These are phyloP conservation scores for Arachnomyces sp. DNA, from an alignment of 2,329 filamentous ascomycete species.

Conservation along the genomic window DNA sequence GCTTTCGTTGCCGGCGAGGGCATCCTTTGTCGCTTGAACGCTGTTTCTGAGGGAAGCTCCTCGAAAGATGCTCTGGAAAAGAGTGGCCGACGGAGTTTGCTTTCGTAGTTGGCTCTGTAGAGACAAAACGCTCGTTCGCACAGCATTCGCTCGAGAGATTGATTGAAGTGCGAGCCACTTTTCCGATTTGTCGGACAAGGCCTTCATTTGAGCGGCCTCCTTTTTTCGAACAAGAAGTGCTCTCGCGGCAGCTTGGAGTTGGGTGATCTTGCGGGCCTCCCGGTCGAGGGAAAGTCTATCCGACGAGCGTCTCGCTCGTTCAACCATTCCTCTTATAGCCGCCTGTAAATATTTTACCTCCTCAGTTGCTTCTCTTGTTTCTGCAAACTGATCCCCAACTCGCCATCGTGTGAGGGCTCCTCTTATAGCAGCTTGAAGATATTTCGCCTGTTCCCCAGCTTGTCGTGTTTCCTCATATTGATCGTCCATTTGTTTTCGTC, in stretches of 20 bases:
- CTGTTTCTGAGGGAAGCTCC: slow-evolving; percentile 24
- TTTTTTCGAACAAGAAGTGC: slow-evolving; percentile 15
- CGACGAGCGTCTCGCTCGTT: slow-evolving; percentile 7
- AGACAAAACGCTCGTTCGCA: slow-evolving; percentile 20
- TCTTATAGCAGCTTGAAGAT: slow-evolving; percentile 49
- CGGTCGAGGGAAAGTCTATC: slow-evolving; percentile 15
- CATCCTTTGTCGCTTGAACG: slow-evolving; percentile 24
- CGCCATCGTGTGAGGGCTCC: slow-evolving; percentile 37
- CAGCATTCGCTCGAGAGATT: slow-evolving; percentile 32
- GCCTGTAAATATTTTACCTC: slow-evolving; percentile 50
- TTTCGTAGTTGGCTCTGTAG: slow-evolving; percentile 22
- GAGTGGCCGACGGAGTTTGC: slow-evolving; percentile 21
- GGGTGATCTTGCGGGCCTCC: slow-evolving; percentile 22
- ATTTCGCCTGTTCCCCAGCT: slow-evolving; percentile 36
- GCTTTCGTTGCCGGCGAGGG: slow-evolving; percentile 37
- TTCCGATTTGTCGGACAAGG: slow-evolving; percentile 5
- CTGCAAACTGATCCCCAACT: slow-evolving; percentile 47
- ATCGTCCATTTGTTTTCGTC: slow-evolving; percentile 32
- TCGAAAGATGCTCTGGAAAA: slow-evolving; percentile 27
- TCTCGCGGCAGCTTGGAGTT: slow-evolving; percentile 29
- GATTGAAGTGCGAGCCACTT: slow-evolving; percentile 40
- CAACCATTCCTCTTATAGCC: slow-evolving; percentile 39
- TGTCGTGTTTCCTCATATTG: slow-evolving; percentile 48
- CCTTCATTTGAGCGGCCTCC: no score
- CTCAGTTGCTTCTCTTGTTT: slow-evolving; percentile 55